Percentiles rank a stretch among this genome's conserved stretches.
phyloP scores from a whole-genome alignment of 179 eudicot species.

The Silene noctiflora region DNA sequence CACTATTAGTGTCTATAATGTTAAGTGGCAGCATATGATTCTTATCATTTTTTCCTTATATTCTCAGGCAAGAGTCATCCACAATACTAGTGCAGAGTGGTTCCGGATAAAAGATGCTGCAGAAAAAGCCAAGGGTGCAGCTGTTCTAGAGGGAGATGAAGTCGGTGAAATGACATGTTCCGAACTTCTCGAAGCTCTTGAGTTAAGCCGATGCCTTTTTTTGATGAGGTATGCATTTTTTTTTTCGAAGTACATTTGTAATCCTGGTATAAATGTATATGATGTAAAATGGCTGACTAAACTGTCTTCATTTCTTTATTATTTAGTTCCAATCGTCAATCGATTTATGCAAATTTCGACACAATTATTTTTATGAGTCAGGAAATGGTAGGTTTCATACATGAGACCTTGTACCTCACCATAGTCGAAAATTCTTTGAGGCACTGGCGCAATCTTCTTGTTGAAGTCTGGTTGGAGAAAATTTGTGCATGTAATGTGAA shows the following conservation, averaged over 20 bases:
- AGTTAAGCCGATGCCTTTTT: conserved; percentile 87
- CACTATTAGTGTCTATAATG: neutral
- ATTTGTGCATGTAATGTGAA: neutral
- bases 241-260: neutral
- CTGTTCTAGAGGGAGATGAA: conserved; percentile 72
- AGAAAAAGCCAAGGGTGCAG: conserved; percentile 75
- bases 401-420: neutral
- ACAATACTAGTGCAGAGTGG: conserved; percentile 83
- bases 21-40: conserved; percentile 5
- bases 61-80: conserved; percentile 87
- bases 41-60: conserved; percentile 10
- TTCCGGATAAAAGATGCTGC: conserved; percentile 87
- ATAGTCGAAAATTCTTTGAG: neutral
- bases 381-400: neutral
- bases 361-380: neutral
- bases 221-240: conserved; percentile 61
- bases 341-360: neutral
- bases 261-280: neutral
- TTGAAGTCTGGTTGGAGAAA: neutral
- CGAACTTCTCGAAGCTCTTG: conserved; percentile 99
- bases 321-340: neutral
- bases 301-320: neutral
- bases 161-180: conserved; percentile 87
- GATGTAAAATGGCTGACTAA: neutral
- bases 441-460: neutral